A percentile compares a stretch with the other conserved stretches of the same genome.
Conservation (phyloP, 2,329 filamentous ascomycete genomes). For the Niveomyces coronatus region DNA sequence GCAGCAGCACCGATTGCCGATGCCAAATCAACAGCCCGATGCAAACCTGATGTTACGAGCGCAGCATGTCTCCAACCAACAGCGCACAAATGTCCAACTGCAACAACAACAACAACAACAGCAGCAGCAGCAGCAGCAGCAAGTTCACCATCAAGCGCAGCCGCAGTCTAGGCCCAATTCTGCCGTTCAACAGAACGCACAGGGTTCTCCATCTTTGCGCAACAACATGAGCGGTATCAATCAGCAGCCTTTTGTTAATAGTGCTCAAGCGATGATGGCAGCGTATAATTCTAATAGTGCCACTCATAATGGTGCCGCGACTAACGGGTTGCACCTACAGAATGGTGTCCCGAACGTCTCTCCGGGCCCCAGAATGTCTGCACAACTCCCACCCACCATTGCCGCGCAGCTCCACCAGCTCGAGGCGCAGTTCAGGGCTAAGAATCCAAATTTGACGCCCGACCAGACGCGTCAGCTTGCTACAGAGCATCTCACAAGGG, state of each 20-base stretch:
- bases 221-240: conserved; percentile 33
- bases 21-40: conserved; percentile 37
- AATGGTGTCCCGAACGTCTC: conserved; percentile 38
- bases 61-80: conserved; percentile 56
- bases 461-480: conserved; percentile 42
- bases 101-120: conserved; percentile 30
- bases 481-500: conserved; percentile 36
- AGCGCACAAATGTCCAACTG: conserved; percentile 41
- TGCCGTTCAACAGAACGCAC: conserved; percentile 23
- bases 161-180: conserved; percentile 22
- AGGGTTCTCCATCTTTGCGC: conserved; percentile 34
- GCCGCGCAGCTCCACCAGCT: conserved; percentile 40
- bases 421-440: conserved; percentile 40
- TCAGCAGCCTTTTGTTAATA: conserved; percentile 43
- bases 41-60: conserved; percentile 51
- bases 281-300: conserved; percentile 31
- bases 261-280: conserved; percentile 43
- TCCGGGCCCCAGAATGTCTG: conserved; percentile 29
- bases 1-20: conserved; percentile 47
- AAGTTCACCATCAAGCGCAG: conserved; percentile 22
- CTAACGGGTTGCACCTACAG: conserved; percentile 22
- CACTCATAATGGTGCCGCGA: conserved; percentile 32
- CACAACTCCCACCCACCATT: conserved; percentile 36
- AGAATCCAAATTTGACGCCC: conserved; percentile 39
- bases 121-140: conserved; percentile 29